Evolutionary conservation across 331 rosid species (phyloP), one percentile per base, ranked within the genome.

Genomic region (Prunus yedoensis): DNA sequence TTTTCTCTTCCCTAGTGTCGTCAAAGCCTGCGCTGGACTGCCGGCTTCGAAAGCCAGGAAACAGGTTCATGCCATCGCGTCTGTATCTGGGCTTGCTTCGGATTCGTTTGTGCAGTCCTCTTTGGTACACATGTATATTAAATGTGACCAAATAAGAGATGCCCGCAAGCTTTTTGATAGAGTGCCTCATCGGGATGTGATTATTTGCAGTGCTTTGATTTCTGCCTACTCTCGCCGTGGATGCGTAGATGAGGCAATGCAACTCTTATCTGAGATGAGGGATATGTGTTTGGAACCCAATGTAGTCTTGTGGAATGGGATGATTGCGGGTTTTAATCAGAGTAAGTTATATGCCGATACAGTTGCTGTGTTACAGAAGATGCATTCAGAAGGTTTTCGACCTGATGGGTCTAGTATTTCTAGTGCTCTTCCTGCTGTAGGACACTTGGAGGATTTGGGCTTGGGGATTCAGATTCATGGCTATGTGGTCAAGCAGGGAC

Each of bases 251-350:
- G 80, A 68, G 83, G 93, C 91, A 1, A 77, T 80, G 23, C 68
- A 74, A 68, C 85, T 90, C 7, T 85, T 92, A 50, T 8, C 2
- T 61, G 86, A 78, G 78, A 92, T 92, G 97, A 87, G 82, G 64
- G 69, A 30, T 27, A 30, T 25, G 79, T 91, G 90, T 4, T 83
- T 92, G n/a, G 89, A 79, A 17, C 97, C 97, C 30, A 92, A 92
- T 80, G 78, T 77, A 81, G 93, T 92, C 47, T 79, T 89, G 0
- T 92, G 96, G 97, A 92, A 92, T 77, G 97, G 97, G 4, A 82
- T 92, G 90, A 80, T 89, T 77, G 76, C 88, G 13, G 97, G 96
- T 71, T 84, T 88, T 28, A 79, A 65, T 20, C 80, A 35, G 16
- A 71, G 74, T 1, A 90, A 87, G 15, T 84, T 68, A 6, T 76